These are phyloP conservation scores for Rhizopogon sp. DNA, from an alignment of 768 basidiomycete species.

Conservation along the genomic window DNA sequence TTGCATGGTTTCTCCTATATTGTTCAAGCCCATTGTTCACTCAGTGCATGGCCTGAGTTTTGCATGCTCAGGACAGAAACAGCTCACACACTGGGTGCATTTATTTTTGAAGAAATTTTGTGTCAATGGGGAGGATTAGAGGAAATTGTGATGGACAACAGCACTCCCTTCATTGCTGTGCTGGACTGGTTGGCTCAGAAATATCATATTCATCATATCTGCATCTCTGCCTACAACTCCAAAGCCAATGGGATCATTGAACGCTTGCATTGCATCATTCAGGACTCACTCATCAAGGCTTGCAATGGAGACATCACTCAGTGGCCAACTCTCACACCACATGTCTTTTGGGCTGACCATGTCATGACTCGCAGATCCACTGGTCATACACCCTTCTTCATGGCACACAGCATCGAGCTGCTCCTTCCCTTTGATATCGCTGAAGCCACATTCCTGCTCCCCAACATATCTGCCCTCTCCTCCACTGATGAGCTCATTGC, in stretches of 20 bases:
- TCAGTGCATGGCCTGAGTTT: not conserved
- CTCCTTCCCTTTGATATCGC: slow-evolving; percentile 23
- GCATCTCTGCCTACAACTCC: slow-evolving; percentile 36
- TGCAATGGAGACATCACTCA: slow-evolving; percentile 21
- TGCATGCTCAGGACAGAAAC: too few relatives aligned
- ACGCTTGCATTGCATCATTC: slow-evolving; percentile 20
- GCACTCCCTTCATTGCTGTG: slow-evolving; percentile 21
- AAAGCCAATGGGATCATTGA: slow-evolving; percentile 34
- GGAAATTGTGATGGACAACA: slow-evolving; percentile 39
- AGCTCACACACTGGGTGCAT: too few relatives aligned
- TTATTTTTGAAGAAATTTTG: not conserved
- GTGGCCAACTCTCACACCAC: slow-evolving; percentile 18
- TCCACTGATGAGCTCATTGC: slow-evolving; percentile 23
- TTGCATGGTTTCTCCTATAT: not conserved
- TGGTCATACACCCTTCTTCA: slow-evolving; percentile 17
- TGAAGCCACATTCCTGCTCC: slow-evolving; percentile 24
- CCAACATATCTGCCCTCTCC: slow-evolving; percentile 18
- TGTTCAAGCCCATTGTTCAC: not conserved
- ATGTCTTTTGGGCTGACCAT: slow-evolving; percentile 28
- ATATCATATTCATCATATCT: slow-evolving; percentile 31
- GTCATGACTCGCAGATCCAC: slow-evolving; percentile 15
- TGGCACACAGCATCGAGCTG: slow-evolving; percentile 18
- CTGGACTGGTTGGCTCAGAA: slow-evolving; percentile 13
- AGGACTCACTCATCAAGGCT: slow-evolving; percentile 30
- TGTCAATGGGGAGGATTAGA: slow-evolving; percentile 33